Evolutionary conservation across 1,139 yeast species (phyloP).

Genomic region (Yamadazyma mexicana): DNA sequence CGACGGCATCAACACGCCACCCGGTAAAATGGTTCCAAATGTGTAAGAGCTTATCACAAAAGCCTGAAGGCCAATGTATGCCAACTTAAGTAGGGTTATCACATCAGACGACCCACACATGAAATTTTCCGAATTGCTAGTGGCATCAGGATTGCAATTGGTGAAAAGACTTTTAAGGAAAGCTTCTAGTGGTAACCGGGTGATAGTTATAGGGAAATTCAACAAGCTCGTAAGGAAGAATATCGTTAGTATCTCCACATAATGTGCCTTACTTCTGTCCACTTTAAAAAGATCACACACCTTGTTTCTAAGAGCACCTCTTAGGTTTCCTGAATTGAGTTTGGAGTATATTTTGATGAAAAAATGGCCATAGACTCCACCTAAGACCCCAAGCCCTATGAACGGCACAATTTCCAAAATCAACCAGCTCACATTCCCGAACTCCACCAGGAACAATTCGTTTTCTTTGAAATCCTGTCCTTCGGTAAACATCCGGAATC

Average conservation of each 20-base stretch:
- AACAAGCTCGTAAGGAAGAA: slow-evolving; percentile 52
- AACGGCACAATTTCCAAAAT: slow-evolving; percentile 70
- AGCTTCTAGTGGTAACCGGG: slow-evolving; percentile 57
- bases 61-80: slow-evolving; percentile 52
- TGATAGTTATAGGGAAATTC: slow-evolving; percentile 55
- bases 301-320: slow-evolving; percentile 20
- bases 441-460: slow-evolving; percentile 62
- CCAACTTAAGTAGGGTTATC: slow-evolving; percentile 34
- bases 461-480: slow-evolving; percentile 52
- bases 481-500: slow-evolving; percentile 59
- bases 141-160: slow-evolving; percentile 48
- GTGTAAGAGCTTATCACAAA: slow-evolving; percentile 53
- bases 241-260: slow-evolving; percentile 50
- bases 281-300: slow-evolving; percentile 19
- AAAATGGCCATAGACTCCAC: slow-evolving; percentile 65
- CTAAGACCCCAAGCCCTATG: slow-evolving; percentile 61
- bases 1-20: slow-evolving; percentile 70
- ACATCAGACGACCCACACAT: slow-evolving; percentile 35
- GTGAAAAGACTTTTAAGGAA: slow-evolving; percentile 60
- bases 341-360: slow-evolving; percentile 51
- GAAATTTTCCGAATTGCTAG: slow-evolving; percentile 27
- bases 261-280: slow-evolving; percentile 20
- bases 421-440: slow-evolving; percentile 73
- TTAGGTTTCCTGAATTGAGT: slow-evolving; percentile 20
- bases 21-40: slow-evolving; percentile 63